A percentile compares a stretch with the other conserved stretches of the same genome.
Evolutionary conservation across 73 alveolate genomes (phyloP).

Genomic region (Paramecium biaurelia): DNA sequence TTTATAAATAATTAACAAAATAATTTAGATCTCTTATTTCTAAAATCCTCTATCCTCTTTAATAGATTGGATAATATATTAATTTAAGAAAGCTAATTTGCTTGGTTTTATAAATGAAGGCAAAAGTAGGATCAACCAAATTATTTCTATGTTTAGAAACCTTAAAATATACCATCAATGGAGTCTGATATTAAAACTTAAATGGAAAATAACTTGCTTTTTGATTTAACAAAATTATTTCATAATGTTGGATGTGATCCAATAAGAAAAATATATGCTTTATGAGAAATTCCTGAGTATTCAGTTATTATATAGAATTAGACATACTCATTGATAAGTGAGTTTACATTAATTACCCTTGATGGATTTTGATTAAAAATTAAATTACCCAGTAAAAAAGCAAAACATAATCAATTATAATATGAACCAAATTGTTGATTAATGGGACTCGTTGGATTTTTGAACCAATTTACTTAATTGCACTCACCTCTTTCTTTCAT

Average conservation of each 20-base stretch:
- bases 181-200: slow-evolving; percentile 26
- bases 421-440: slow-evolving; percentile 59
- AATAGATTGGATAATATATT: slow-evolving; percentile 49
- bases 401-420: background rate
- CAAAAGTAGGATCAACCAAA: slow-evolving; percentile 62
- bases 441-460: slow-evolving; percentile 31
- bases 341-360: background rate
- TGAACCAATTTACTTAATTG: slow-evolving; percentile 53
- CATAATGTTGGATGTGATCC: slow-evolving; percentile 60
- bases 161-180: slow-evolving; percentile 24
- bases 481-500: background rate
- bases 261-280: slow-evolving; percentile 16
- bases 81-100: slow-evolving; percentile 49
- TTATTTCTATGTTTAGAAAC: slow-evolving; percentile 43
- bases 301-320: background rate
- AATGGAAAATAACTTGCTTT: slow-evolving; percentile 55
- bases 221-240: slow-evolving; percentile 39
- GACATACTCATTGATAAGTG: slow-evolving; percentile 13
- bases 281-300: slow-evolving; percentile 45
- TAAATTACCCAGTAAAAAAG: slow-evolving; percentile 4
- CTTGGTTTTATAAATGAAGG: slow-evolving; percentile 32
- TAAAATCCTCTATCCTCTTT: background rate
- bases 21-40: background rate
- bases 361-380: slow-evolving; percentile 35
- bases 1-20: background rate